Evolutionary conservation across 192 early-diverging fungal species (phyloP), one percentile per base, ranked within the genome.

Genomic region (Entomortierella beljakovae): DNA sequence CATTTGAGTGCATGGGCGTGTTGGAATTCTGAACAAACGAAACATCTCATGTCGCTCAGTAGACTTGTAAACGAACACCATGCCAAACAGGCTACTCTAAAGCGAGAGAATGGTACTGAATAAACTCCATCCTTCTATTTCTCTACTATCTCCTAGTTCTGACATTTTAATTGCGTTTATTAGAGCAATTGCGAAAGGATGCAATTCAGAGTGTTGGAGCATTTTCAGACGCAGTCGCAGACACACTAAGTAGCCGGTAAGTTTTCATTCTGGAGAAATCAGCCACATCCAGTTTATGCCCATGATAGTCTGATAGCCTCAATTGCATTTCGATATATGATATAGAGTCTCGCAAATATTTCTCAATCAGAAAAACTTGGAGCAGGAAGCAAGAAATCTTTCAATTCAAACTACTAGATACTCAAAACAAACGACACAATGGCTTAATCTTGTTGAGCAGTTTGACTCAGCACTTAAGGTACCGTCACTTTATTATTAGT

Each of bases 381-480:
- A 94, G 58, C 72, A 85, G 26, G 87, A 90, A 55, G 59, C 88
- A n/a, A 77, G 85, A 23, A 74, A 80, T 33, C 67, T 93, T 3
- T 82, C 83, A 18, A 49, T 73, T 6, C 86, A 88, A 34, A 84
- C 87, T 3, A 29, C 76, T 1, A 69, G 82, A 34, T 89, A 88
- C 56, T 71, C 82, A 15, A 86, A 85, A 48, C 90, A 93, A 65
- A 91, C 93, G 10, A 80, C 89, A 32, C 90, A 94, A 76, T 97
- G 96, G 96, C 79, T 94, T 0, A 80, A 82, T 40, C 77, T 94
- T 42, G 88, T 96, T 1, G 88, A 90, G 35, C 84, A 90, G 61
- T 93, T 96, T 66, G 94, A 91, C 68, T 82, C 80, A 1, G 84
- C 94, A 23, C 80, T 95, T 8, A 97, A 97, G 84, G 94, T 93